A percentile compares a stretch with the other conserved stretches of the same genome.
phyloP scores from a whole-genome alignment of 345 rosid species.

The Pelargonium nanum region DNA sequence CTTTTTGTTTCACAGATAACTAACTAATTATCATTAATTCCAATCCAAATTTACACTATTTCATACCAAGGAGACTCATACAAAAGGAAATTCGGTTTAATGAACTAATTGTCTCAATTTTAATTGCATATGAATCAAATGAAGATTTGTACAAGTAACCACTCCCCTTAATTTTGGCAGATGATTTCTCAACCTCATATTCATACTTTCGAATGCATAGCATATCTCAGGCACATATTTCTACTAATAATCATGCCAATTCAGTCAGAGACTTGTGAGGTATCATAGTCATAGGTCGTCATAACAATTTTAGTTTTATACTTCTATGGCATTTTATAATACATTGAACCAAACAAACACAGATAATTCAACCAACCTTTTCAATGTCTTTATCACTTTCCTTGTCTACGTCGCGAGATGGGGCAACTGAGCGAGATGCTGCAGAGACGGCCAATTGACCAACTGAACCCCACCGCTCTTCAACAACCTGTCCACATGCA shows the following conservation, averaged over 20 bases:
- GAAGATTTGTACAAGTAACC: too few relatives aligned
- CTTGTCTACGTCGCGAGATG: slow-evolving; percentile 41
- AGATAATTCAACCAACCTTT: slow-evolving; percentile 24
- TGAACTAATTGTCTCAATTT: too few relatives aligned
- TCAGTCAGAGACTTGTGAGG: not conserved
- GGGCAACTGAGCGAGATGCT: slow-evolving; percentile 59
- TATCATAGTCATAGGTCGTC: not conserved
- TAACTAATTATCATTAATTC: not conserved
- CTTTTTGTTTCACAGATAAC: not conserved
- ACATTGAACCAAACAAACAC: not conserved
- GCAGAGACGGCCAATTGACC: slow-evolving; percentile 66
- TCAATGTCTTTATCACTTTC: slow-evolving; percentile 18
- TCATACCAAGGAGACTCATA: too few relatives aligned
- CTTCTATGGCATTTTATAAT: not conserved
- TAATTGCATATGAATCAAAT: too few relatives aligned
- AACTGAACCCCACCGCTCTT: slow-evolving; percentile 71
- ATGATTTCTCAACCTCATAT: too few relatives aligned
- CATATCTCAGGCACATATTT: not conserved
- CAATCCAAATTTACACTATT: not conserved
- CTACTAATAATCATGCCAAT: not conserved
- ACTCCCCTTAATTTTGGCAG: too few relatives aligned
- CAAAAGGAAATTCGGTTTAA: too few relatives aligned
- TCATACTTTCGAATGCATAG: too few relatives aligned
- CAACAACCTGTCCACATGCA: slow-evolving; percentile 51
- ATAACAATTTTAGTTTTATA: not conserved